Conservation (phyloP, 208 protist genomes). For the Acanthamoeba castellanii region DNA sequence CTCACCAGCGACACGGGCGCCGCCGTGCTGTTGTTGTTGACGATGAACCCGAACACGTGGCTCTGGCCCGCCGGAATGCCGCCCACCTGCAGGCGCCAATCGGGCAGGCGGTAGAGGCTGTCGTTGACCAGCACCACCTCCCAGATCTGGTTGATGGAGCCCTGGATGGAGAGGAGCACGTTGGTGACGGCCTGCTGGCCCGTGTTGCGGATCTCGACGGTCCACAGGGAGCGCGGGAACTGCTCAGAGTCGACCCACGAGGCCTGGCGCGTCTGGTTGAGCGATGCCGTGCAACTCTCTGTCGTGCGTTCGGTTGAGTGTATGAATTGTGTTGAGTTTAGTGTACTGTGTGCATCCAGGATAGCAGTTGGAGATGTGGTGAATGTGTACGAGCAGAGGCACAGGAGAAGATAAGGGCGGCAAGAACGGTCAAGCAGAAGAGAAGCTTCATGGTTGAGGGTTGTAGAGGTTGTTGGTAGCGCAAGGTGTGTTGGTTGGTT, state of each 20-base stretch:
- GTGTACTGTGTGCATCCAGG: not conserved
- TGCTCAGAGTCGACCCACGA: not conserved
- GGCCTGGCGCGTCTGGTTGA: not conserved
- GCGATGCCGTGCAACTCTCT: constrained; percentile 17
- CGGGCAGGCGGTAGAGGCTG: constrained; percentile 33
- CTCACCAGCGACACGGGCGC: not conserved
- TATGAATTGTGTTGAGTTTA: not conserved
- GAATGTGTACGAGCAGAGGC: not conserved
- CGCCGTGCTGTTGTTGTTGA: not conserved
- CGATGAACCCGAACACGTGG: constrained; percentile 62
- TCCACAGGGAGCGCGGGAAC: not conserved
- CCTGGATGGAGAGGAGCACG: not conserved
- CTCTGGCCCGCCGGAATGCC: constrained; percentile 13
- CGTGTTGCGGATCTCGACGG: not conserved
- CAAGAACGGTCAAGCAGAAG: not conserved
- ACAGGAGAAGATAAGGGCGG: not conserved
- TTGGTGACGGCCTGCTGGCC: not conserved
- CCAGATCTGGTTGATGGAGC: constrained; percentile 34
- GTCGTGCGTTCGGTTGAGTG: not conserved
- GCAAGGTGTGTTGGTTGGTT: not conserved
- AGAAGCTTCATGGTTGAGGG: not conserved
- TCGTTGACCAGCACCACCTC: not conserved
- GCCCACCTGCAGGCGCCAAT: not conserved
- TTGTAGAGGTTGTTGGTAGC: not conserved
- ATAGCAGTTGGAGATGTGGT: not conserved